A percentile compares a stretch with the other conserved stretches of the same genome.
Evolutionary conservation across 2,329 filamentous ascomycete genomes (phyloP).

Genomic region (Cytospora mali): DNA sequence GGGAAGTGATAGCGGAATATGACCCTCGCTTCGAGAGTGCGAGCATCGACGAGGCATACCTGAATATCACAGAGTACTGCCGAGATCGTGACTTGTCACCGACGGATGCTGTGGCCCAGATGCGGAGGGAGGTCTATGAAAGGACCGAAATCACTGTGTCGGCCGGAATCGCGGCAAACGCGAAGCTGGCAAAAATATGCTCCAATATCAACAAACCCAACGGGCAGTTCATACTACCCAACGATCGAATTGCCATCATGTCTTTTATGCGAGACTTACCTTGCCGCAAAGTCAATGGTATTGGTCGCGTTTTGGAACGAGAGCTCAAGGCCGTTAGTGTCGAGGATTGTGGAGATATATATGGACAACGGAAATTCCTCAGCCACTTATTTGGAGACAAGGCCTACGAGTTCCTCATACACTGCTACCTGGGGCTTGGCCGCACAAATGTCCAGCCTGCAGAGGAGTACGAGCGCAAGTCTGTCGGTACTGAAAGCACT

Average conservation of each 20-base stretch:
- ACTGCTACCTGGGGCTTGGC: conserved; percentile 83
- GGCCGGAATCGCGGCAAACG: conserved; percentile 91
- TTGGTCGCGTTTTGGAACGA: conserved; percentile 91
- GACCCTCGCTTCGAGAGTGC: conserved; percentile 90
- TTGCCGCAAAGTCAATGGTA: conserved; percentile 88
- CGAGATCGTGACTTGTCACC: conserved; percentile 66
- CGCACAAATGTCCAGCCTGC: conserved; percentile 83
- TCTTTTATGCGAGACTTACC: conserved; percentile 82
- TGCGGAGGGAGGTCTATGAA: conserved; percentile 76
- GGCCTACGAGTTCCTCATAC: conserved; percentile 81
- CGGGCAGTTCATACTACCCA: conserved; percentile 79
- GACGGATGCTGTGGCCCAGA: conserved; percentile 73
- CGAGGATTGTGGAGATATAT: conserved; percentile 87
- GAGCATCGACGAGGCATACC: conserved; percentile 93
- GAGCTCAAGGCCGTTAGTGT: conserved; percentile 87
- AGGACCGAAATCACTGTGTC: conserved; percentile 85
- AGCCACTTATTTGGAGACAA: conserved; percentile 87
- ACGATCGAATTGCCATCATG: conserved; percentile 75
- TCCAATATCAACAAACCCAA: conserved; percentile 97
- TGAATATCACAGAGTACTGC: conserved; percentile 93
- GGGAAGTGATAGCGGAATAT: conserved; percentile 80
- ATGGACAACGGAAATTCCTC: conserved; percentile 71
- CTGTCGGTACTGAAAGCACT: conserved; percentile 89
- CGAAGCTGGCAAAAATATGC: conserved; percentile 91
- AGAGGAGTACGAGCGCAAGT: conserved; percentile 89